Evolutionary conservation across 345 rosid genomes (phyloP), one percentile per base, ranked within the genome.

Genomic region (Erysimum cheiranthoides): DNA sequence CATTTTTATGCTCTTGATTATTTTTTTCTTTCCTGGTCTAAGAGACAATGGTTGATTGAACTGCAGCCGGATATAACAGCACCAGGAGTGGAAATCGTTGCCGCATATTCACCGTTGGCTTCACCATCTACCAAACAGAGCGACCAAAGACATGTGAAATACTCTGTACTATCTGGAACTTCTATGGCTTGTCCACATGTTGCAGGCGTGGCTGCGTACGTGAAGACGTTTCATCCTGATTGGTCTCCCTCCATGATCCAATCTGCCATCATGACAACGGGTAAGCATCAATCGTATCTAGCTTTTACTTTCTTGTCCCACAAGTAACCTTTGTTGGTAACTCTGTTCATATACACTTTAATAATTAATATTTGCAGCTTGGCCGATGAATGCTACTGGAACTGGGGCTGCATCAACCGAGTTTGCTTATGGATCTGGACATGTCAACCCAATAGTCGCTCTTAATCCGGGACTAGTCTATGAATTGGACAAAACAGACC

Each of bases 141-240:
- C 0, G 90, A 83, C 43, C 5, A 0, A 2, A 74, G 85, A 45
- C 73, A 2, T 5, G 79, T 69, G 5, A 56, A 63, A 0, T 86
- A 75, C 71, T 76, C 46, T 65, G 3, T 86, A 9, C 0, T 74
- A 1, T 76, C 88, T 0, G 93, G 88, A 71, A 86, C 90, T 21
- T 86, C 88, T 8, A 86, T 88, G 87, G 2, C 93, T 32, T 84
- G 89, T 65, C 89, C 93, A 0, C 93, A 89, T 46, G 85, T 61
- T 14, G 51, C 90, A 3, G 87, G 83, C 4, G 74, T 66, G 49
- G 87, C 87, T 5, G 83, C 88, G 4, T 77, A 84, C 50, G 5
- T 84, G 27, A 81, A 83, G 60, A 13, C 80, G 1, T 66, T 76
- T 56, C 84, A 85, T 66, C 85, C 91, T 1, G 53, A 78, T 34